These are phyloP conservation scores for Massariosphaeria phaeospora DNA, from an alignment of 495 filamentous ascomycete genomes.

Conservation along the genomic window DNA sequence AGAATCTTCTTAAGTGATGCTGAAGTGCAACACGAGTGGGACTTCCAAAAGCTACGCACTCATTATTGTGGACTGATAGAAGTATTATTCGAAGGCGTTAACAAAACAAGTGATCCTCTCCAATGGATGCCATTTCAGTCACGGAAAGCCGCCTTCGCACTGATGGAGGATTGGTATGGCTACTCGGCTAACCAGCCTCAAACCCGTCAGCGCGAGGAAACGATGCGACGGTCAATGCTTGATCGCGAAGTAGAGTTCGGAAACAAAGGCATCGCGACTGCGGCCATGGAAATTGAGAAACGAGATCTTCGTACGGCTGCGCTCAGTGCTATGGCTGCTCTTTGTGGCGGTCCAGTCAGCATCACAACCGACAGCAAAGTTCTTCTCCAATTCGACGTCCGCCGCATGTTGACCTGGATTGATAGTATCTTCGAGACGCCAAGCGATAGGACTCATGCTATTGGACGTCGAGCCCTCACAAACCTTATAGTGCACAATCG, in stretches of 20 bases:
- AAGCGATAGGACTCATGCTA: constrained; percentile 87
- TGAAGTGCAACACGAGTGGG: constrained; percentile 93
- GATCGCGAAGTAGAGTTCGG: constrained; percentile 59
- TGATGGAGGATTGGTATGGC: constrained; percentile 99
- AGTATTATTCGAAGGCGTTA: constrained; percentile 85
- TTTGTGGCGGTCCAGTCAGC: constrained; percentile 86
- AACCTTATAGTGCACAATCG: constrained; percentile 89
- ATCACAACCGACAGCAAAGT: constrained; percentile 79
- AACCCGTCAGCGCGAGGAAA: constrained; percentile 77
- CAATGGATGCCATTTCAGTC: constrained; percentile 96
- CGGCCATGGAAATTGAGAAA: constrained; percentile 95
- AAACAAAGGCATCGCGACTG: constrained; percentile 69
- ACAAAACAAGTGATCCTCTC: constrained; percentile 75
- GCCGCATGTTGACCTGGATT: constrained; percentile 89
- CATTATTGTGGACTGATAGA: constrained; percentile 94
- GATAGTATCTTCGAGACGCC: constrained; percentile 85
- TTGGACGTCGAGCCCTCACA: constrained; percentile 81
- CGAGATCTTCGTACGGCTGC: constrained; percentile 83
- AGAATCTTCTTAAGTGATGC: constrained; percentile 90
- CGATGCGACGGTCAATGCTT: constrained; percentile 76
- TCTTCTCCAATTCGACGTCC: constrained; percentile 82
- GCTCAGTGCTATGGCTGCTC: constrained; percentile 87
- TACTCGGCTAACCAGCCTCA: constrained; percentile 87
- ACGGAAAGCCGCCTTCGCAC: constrained; percentile 82
- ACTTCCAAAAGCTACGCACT: constrained; percentile 83